phyloP scores from a whole-genome alignment of 148 eudicot genomes.

The Chenopodium album region DNA sequence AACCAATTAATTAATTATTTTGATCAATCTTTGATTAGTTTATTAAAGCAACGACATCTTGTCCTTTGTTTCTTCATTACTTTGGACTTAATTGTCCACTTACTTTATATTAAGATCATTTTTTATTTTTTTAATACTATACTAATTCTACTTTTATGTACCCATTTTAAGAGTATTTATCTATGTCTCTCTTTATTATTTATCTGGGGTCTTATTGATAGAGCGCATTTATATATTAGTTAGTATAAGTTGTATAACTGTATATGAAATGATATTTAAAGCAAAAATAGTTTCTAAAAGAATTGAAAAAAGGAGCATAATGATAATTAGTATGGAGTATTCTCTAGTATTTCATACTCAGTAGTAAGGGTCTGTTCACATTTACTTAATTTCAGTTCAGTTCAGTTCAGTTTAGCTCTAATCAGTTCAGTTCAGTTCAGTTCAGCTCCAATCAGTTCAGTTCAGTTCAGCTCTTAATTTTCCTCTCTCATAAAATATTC shows the following conservation, averaged over 20 bases:
- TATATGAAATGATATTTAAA: too few relatives aligned
- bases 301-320: not conserved
- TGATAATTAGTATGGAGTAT: too few relatives aligned
- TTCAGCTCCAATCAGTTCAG: too few relatives aligned
- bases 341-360: too few relatives aligned
- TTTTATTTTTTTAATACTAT: not conserved
- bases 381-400: too few relatives aligned
- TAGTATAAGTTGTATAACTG: too few relatives aligned
- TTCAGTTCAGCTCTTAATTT: too few relatives aligned
- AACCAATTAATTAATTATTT: not conserved
- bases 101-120: not conserved
- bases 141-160: not conserved
- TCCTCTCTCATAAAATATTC: too few relatives aligned
- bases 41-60: slow-evolving; percentile 3
- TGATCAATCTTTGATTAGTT: not conserved
- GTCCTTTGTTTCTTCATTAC: not conserved
- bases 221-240: not conserved
- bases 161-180: not conserved
- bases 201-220: not conserved
- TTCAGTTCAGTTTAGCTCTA: too few relatives aligned
- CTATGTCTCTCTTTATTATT: not conserved
- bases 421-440: too few relatives aligned
- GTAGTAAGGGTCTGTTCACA: too few relatives aligned
- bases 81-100: slow-evolving; percentile 10
- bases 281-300: not conserved